Percentiles rank a stretch among this genome's conserved stretches.
These are phyloP conservation scores for Trichosporon faecale DNA, from an alignment of 1,284 basidiomycete species.

Conservation along the genomic window DNA sequence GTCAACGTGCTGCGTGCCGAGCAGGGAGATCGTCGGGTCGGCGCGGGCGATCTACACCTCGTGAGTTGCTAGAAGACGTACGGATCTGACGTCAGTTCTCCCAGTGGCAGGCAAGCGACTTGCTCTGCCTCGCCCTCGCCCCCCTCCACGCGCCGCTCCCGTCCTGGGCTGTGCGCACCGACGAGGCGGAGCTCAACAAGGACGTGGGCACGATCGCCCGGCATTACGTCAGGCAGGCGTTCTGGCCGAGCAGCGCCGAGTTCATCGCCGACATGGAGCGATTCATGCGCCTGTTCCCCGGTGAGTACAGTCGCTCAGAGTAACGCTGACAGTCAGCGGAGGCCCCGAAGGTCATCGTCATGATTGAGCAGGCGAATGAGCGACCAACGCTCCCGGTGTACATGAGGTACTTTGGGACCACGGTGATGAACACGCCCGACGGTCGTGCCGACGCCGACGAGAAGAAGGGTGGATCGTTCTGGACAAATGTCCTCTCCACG, in stretches of 20 bases:
- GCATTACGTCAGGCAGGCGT: neutral
- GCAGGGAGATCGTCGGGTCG: neutral
- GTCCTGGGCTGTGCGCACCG: neutral
- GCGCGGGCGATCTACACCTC: neutral
- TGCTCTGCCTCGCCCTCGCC: neutral
- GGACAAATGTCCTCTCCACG: neutral
- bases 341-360: neutral
- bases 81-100: neutral
- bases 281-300: neutral
- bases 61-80: neutral
- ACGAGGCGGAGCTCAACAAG: too few species aligned
- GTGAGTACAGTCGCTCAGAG: neutral
- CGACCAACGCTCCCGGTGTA: neutral
- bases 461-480: neutral
- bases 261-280: neutral
- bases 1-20: neutral
- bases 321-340: neutral
- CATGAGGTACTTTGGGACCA: neutral
- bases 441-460: neutral
- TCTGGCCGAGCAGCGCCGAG: neutral
- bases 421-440: neutral
- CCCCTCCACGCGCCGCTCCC: neutral
- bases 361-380: neutral
- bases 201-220: neutral
- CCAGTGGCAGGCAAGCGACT: neutral